Evolutionary conservation across 306 rosid genomes (phyloP).

Genomic region (Corylus avellana): DNA sequence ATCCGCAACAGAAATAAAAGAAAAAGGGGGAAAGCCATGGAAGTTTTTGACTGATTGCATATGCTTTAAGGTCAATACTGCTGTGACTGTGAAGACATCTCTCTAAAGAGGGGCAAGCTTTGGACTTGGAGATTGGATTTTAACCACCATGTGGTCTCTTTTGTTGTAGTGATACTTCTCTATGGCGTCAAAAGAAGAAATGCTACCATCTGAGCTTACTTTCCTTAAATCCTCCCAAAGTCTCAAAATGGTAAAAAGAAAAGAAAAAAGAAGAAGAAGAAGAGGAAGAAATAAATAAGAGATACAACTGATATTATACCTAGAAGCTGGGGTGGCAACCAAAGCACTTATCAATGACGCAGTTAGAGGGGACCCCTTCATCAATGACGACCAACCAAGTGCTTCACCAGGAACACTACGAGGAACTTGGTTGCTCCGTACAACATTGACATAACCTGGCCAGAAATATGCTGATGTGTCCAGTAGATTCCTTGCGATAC

Average conservation of each 20-base stretch:
- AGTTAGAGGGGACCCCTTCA: slow-evolving; percentile 82
- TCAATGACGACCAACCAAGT: slow-evolving; percentile 75
- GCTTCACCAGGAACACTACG: slow-evolving; percentile 55
- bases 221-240: neutral
- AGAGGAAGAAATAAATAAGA: neutral
- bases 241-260: neutral
- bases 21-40: neutral
- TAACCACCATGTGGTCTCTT: neutral
- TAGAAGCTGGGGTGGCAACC: slow-evolving; percentile 85
- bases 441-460: slow-evolving; percentile 81
- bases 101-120: neutral
- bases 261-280: too few relatives aligned
- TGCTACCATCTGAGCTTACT: neutral
- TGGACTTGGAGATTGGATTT: neutral
- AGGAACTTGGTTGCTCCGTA: slow-evolving; percentile 58
- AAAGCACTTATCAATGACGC: slow-evolving; percentile 61
- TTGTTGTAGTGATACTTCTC: neutral
- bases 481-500: slow-evolving; percentile 75
- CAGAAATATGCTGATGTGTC: slow-evolving; percentile 85
- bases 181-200: neutral
- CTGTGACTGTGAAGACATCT: neutral
- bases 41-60: neutral
- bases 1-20: neutral
- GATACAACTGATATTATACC: slow-evolving; percentile 50
- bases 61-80: neutral